A percentile compares a stretch with the other conserved stretches of the same genome.
Conservation (phyloP, 2,329 filamentous ascomycete genomes). For the Nothomitra cinnamomea region DNA sequence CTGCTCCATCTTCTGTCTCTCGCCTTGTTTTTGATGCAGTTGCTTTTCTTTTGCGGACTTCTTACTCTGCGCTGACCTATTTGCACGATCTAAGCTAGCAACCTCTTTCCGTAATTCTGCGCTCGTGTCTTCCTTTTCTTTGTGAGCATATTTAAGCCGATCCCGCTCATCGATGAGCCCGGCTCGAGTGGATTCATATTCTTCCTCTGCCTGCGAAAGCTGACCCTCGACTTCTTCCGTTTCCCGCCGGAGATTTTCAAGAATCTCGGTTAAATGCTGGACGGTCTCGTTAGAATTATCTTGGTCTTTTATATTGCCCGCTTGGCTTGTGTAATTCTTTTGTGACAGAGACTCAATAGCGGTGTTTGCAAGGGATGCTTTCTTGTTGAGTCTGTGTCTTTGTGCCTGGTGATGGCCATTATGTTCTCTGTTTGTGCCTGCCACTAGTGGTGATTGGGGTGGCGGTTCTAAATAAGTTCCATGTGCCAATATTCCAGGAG, state of each 20-base stretch:
- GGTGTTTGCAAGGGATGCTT: constrained; percentile 55
- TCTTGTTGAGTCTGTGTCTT: constrained; percentile 54
- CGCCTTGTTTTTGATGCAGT: constrained; percentile 49
- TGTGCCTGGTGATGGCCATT: constrained; percentile 37
- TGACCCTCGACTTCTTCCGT: constrained; percentile 62
- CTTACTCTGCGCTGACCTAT: constrained; percentile 63
- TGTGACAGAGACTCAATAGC: constrained; percentile 16
- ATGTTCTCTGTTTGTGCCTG: constrained; percentile 47
- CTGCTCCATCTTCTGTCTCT: constrained; percentile 52
- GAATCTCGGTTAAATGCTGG: constrained; percentile 61
- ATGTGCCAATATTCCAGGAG: constrained; percentile 30
- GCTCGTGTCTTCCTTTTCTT: constrained; percentile 82
- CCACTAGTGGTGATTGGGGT: constrained; percentile 41
- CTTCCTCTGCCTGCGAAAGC: constrained; percentile 42
- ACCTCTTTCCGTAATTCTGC: constrained; percentile 70
- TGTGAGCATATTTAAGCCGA: constrained; percentile 56
- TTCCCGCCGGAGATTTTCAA: constrained; percentile 67
- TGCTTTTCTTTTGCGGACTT: constrained; percentile 61
- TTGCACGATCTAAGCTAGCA: constrained; percentile 61
- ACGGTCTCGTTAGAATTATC: constrained; percentile 49
- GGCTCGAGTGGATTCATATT: constrained; percentile 27
- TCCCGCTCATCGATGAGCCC: constrained; percentile 59
- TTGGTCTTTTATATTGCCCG: constrained; percentile 22
- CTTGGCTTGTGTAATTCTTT: constrained; percentile 17
- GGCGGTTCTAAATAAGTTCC: constrained; percentile 42